Evolutionary conservation across 352 stramenopile genomes (phyloP), one percentile per base, ranked within the genome.

Genomic region (Phytophthora pseudosyringae): DNA sequence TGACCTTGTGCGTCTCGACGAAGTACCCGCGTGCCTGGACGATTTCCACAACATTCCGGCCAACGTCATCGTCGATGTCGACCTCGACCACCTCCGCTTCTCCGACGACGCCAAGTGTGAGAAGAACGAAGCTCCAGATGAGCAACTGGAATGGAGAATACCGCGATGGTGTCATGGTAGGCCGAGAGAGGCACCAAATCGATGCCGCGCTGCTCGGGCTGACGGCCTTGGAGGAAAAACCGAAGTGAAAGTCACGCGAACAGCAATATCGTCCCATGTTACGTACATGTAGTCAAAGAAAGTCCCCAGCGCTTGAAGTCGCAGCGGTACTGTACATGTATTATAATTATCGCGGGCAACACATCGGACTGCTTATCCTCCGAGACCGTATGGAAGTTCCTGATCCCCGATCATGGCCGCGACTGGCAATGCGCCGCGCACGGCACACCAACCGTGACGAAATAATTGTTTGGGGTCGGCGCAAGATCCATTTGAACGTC

Each of bases 1-100:
- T 69, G 5, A 83, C 75, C 9, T 79, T 66, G 67, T 86, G 73
- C 18, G 64, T 66, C 41, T 89, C 72, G 5, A 85, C 67, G 7
- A 61, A 57, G 52, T 83, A 89, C 0, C 80, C 80, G 7, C 76
- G 67, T 2, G 49, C 52, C 18, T 71, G 31, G 41, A 79, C 46
- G 10, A 79, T 79, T 36, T 79, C 63, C 38, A 69, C 40, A 32
- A 76, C 67, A 9, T 29, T 62, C 32, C 47, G 48, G 15, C 67
- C 67, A 15, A 67, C 71, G 16, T 79, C 67, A 16, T 53, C 33
- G 26, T 79, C 71, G 1, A 76, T 49, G 8, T 59, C 50, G 16
- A 72, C 52, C 11, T 64, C 56, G 8, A 51, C 57, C 10, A 54
- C 56, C 36, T 63, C 38, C 28, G 32, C 10, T 46, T 71, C 53